Conservation (phyloP, 176 grass and related monocot genomes). For the Rhynchospora tenuis region DNA sequence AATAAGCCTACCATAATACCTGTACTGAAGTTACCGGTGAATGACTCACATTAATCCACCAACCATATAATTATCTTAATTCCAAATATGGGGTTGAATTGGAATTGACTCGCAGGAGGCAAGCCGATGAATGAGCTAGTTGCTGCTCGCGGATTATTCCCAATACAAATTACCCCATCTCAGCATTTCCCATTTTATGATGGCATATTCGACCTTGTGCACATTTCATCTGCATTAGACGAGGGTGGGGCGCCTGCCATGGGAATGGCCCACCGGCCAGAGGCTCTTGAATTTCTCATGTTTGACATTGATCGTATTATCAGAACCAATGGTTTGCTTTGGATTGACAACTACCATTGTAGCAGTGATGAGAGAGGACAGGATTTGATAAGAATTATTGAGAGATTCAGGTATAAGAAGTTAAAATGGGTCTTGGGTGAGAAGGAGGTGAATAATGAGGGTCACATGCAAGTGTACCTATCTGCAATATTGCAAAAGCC, state of each 20-base stretch:
- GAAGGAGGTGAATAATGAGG: constrained; percentile 22
- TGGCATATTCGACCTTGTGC: constrained; percentile 85
- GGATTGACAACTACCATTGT: constrained; percentile 87
- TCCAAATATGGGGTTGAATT: neutral
- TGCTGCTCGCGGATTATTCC: constrained; percentile 68
- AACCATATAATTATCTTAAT: neutral
- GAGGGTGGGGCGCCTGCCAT: constrained; percentile 61
- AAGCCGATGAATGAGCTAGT: constrained; percentile 87
- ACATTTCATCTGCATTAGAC: constrained; percentile 55
- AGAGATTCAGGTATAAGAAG: constrained; percentile 79
- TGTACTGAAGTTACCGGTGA: neutral
- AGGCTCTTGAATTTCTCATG: constrained; percentile 82
- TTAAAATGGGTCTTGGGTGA: constrained; percentile 71
- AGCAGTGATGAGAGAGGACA: constrained; percentile 48
- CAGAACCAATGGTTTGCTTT: constrained; percentile 58
- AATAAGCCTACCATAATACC: neutral
- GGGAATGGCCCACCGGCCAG: constrained; percentile 42
- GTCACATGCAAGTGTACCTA: constrained; percentile 34
- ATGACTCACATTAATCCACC: neutral
- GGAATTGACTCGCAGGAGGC: constrained; percentile 15
- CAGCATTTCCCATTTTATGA: constrained; percentile 96
- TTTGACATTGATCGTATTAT: constrained; percentile 84
- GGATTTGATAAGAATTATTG: constrained; percentile 56
- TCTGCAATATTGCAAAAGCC: constrained; percentile 75
- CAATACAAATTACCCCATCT: constrained; percentile 66